Conservation (phyloP, 2,329 filamentous ascomycete species). For the Peltaster fructicola region DNA sequence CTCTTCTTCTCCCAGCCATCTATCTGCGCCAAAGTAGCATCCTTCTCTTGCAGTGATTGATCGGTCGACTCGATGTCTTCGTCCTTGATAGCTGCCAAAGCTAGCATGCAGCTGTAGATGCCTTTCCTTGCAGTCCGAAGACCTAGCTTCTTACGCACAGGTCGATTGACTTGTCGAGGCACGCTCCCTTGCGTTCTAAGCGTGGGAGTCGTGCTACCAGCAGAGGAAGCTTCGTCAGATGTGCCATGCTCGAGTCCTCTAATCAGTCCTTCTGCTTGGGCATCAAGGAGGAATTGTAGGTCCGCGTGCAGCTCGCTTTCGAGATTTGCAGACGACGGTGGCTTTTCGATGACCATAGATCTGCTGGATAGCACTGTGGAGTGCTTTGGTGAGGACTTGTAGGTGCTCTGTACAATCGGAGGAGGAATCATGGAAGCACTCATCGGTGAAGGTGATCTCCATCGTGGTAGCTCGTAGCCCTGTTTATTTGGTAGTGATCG, state of each 20-base stretch:
- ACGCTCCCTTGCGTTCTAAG: constrained; percentile 18
- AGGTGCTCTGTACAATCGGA: constrained; percentile 18
- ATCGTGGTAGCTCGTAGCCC: constrained; percentile 16
- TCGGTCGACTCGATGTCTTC: constrained; percentile 49
- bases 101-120: constrained; percentile 44
- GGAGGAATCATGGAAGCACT: constrained; percentile 18
- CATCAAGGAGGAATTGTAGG: constrained; percentile 41
- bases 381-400: constrained; percentile 5
- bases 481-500: constrained; percentile 9
- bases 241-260: constrained; percentile 26
- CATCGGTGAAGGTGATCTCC: constrained; percentile 18
- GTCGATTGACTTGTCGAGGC: constrained; percentile 29
- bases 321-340: constrained; percentile 22
- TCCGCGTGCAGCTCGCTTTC: constrained; percentile 37
- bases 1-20: constrained; percentile 42
- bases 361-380: constrained; percentile 9
- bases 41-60: constrained; percentile 37
- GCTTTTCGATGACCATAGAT: constrained; percentile 27
- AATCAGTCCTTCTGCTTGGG: constrained; percentile 40
- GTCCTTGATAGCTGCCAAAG: constrained; percentile 46
- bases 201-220: constrained; percentile 32
- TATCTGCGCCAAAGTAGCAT: constrained; percentile 40
- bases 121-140: constrained; percentile 47
- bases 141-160: constrained; percentile 32
- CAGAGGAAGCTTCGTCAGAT: constrained; percentile 28